Percentiles rank a stretch among this genome's conserved stretches.
Conservation (phyloP, 2,329 filamentous ascomycete species). For the Hypoxylon sp. region DNA sequence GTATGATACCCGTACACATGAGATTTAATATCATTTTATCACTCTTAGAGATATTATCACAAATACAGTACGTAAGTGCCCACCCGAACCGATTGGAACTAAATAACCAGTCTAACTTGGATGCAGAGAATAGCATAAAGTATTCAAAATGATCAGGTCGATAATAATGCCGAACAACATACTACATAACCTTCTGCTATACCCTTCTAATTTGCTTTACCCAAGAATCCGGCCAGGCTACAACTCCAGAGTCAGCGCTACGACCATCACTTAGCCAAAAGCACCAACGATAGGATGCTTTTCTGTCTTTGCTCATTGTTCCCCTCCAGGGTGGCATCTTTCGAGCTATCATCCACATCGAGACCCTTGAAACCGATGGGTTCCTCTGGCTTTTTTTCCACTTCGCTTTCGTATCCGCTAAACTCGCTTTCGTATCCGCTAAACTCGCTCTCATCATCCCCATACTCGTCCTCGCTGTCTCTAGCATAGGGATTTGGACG, state of each 20-base stretch:
- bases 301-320: conserved; percentile 43
- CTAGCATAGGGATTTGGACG: conserved; percentile 49
- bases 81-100: too few species aligned
- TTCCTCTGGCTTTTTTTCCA: conserved; percentile 35
- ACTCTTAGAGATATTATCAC: too few species aligned
- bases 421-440: conserved; percentile 40
- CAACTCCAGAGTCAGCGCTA: too few species aligned
- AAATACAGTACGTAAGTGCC: too few species aligned
- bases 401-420: conserved; percentile 36
- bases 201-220: too few species aligned
- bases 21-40: too few species aligned
- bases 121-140: too few species aligned
- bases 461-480: conserved; percentile 38
- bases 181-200: too few species aligned
- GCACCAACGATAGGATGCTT: conserved; percentile 42
- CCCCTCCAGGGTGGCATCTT: conserved; percentile 46
- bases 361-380: conserved; percentile 49
- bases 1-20: background rate
- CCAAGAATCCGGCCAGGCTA: too few species aligned
- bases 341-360: conserved; percentile 50
- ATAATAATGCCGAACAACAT: too few species aligned
- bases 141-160: too few species aligned
- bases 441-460: conserved; percentile 37
- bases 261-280: conserved; percentile 10
- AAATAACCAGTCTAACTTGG: too few species aligned